Evolutionary conservation across 208 protist species (phyloP).

Genomic region (Wallacemonas sp.): DNA sequence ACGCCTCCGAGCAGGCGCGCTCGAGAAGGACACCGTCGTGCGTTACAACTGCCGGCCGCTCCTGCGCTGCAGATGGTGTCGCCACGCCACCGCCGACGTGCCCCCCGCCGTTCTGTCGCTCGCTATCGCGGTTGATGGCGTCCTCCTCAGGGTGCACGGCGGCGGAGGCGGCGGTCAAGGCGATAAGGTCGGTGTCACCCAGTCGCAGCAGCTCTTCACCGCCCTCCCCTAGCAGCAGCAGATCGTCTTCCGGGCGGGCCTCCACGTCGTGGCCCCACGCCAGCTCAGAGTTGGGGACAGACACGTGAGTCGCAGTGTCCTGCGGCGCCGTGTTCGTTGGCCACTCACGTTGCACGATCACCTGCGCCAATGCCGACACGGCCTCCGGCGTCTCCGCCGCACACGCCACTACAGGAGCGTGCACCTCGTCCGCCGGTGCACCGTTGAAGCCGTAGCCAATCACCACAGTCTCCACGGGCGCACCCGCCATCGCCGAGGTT

Average conservation of each 20-base stretch:
- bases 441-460: neutral
- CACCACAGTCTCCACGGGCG: neutral
- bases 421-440: too few relatives aligned
- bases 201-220: slow-evolving; percentile 6
- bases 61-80: too few relatives aligned
- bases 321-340: neutral
- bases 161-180: neutral
- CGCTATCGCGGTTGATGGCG: too few relatives aligned
- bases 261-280: neutral
- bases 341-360: too few relatives aligned
- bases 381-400: too few relatives aligned
- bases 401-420: too few relatives aligned
- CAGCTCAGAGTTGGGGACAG: neutral
- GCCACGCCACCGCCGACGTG: too few relatives aligned
- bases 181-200: neutral
- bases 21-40: neutral
- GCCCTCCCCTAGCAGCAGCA: neutral
- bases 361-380: too few relatives aligned
- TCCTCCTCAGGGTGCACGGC: too few relatives aligned
- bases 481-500: neutral
- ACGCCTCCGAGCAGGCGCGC: neutral
- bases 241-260: neutral
- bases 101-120: too few relatives aligned
- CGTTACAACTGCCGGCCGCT: neutral
- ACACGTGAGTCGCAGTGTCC: neutral